Percentiles rank a stretch among this genome's conserved stretches.
phyloP scores from a whole-genome alignment of 2,329 filamentous ascomycete species.

The Sclerotinia nivalis region DNA sequence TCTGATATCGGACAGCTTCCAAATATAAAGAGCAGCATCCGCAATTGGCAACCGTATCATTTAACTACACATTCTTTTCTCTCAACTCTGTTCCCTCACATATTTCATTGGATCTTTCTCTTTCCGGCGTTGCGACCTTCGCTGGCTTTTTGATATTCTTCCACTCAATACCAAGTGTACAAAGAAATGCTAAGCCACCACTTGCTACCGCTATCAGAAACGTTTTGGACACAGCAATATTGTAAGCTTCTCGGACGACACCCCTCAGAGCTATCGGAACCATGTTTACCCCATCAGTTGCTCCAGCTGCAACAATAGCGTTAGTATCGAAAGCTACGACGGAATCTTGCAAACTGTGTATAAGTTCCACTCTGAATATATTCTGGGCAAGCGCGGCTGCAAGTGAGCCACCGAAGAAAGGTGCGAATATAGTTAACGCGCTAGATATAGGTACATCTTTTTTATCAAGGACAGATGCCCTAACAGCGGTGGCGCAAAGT shows the following conservation, averaged over 20 bases:
- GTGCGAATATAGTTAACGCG: conserved; percentile 5
- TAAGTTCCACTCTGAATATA: conserved; percentile 5
- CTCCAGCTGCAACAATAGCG: conserved; percentile 45
- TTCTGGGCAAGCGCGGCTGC: neutral
- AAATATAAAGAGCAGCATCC: no score
- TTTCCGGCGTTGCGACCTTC: no score
- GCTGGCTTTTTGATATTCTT: conserved; percentile 7
- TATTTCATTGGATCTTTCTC: no score
- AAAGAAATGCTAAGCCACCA: neutral
- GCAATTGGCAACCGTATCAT: no score
- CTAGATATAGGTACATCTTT: conserved; percentile 51
- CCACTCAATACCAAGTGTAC: conserved; percentile 7
- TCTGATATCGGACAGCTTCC: no score
- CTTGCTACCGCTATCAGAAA: conserved; percentile 5
- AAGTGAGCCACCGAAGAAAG: neutral
- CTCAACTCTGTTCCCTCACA: no score
- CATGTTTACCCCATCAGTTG: conserved; percentile 41
- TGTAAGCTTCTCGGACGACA: neutral
- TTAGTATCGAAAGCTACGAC: conserved; percentile 38
- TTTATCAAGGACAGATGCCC: conserved; percentile 52
- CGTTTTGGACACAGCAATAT: conserved; percentile 1
- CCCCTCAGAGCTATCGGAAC: neutral
- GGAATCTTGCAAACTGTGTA: conserved; percentile 40
- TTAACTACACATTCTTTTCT: no score
- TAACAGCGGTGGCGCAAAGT: conserved; percentile 43